These are phyloP conservation scores for Alternaria alternata DNA, from an alignment of 2,329 filamentous ascomycete genomes.

Conservation along the genomic window DNA sequence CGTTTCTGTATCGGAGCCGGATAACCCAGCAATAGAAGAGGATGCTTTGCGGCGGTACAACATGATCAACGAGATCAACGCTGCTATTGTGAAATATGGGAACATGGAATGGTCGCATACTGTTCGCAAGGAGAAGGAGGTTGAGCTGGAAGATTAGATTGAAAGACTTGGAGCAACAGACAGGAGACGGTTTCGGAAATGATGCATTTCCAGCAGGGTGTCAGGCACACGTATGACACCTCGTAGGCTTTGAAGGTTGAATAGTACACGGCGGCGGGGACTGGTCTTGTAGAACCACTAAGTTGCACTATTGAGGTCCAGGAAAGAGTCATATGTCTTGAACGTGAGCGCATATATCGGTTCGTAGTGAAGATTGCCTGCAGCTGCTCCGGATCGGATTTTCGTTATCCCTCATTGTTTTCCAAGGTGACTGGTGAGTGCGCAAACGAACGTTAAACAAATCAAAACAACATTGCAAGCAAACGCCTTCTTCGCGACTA, in stretches of 20 bases:
- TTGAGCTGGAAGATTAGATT: background rate
- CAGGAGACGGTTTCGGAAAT: background rate
- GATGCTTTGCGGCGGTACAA: background rate
- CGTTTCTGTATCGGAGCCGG: background rate
- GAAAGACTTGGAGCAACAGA: background rate
- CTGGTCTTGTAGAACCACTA: background rate
- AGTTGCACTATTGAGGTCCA: background rate
- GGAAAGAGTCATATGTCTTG: background rate
- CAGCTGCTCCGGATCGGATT: background rate
- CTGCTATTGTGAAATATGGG: background rate
- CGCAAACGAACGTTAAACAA: constrained; percentile 1
- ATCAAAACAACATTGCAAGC: background rate
- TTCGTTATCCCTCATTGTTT: too few relatives aligned
- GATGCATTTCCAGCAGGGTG: background rate
- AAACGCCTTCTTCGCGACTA: background rate
- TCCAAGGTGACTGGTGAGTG: background rate
- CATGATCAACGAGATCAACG: background rate
- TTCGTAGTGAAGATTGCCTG: background rate
- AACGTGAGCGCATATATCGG: background rate
- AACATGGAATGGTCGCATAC: background rate
- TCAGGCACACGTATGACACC: too few relatives aligned
- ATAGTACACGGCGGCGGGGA: background rate
- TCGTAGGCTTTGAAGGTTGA: too few relatives aligned
- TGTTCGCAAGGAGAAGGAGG: too few relatives aligned
- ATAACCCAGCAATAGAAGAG: background rate